Evolutionary conservation across 2,329 filamentous ascomycete genomes (phyloP).

Genomic region (Alternaria tenuissima): DNA sequence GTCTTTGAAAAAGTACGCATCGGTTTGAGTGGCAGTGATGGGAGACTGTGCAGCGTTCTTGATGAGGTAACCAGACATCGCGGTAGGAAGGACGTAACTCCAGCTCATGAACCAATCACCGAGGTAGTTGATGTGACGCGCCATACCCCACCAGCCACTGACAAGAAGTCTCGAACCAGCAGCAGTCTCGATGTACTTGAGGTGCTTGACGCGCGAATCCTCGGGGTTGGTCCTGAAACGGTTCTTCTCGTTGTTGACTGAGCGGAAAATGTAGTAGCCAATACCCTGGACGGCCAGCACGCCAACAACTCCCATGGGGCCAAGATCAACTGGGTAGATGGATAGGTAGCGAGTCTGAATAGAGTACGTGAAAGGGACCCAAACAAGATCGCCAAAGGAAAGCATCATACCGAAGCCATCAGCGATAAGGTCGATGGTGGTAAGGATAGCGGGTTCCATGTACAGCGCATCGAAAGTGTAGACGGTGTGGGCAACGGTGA

Average conservation of each 20-base stretch:
- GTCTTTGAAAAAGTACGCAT: constrained; percentile 63
- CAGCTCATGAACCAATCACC: constrained; percentile 95
- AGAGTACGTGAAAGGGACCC: constrained; percentile 91
- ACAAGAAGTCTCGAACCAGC: constrained; percentile 81
- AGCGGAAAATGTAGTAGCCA: constrained; percentile 92
- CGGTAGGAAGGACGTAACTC: constrained; percentile 88
- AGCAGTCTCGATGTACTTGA: constrained; percentile 86
- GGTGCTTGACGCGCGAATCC: constrained; percentile 78
- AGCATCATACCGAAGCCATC: constrained; percentile 98
- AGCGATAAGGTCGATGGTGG: constrained; percentile 91
- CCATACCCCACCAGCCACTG: constrained; percentile 91
- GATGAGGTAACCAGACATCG: constrained; percentile 81
- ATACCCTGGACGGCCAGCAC: constrained; percentile 72
- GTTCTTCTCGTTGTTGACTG: constrained; percentile 96
- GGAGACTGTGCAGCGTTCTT: constrained; percentile 54
- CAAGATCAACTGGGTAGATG: constrained; percentile 81
- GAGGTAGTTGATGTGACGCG: constrained; percentile 94
- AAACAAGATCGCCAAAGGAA: constrained; percentile 88
- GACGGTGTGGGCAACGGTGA: constrained; percentile 77
- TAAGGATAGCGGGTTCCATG: constrained; percentile 88
- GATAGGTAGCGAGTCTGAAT: constrained; percentile 86
- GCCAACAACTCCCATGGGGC: constrained; percentile 68
- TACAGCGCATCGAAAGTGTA: constrained; percentile 87
- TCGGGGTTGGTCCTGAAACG: constrained; percentile 86
- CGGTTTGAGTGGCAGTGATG: constrained; percentile 53